These are phyloP conservation scores for Ceratobasidium papillatum DNA, from an alignment of 1,284 basidiomycete genomes.

Conservation along the genomic window DNA sequence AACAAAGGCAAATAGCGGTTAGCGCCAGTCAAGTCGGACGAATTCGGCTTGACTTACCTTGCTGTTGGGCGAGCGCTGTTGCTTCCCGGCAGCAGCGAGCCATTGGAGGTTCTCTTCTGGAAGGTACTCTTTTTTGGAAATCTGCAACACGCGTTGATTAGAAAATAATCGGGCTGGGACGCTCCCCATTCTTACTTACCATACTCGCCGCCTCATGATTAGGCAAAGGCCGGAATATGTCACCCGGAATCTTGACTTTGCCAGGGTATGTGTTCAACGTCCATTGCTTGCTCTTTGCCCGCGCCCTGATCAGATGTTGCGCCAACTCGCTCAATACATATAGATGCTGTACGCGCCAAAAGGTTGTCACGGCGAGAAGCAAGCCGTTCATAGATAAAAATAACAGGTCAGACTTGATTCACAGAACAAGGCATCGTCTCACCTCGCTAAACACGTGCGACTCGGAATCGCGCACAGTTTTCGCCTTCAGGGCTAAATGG, in stretches of 20 bases:
- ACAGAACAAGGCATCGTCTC: conserved; percentile 42
- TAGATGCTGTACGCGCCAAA: conserved; percentile 68
- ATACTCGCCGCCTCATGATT: conserved; percentile 68
- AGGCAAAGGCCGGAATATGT: conserved; percentile 78
- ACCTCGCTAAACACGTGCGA: conserved; percentile 75
- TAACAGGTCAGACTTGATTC: background rate
- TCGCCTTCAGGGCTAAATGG: conserved; percentile 82
- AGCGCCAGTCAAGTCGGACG: conserved; percentile 2
- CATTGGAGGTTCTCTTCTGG: conserved; percentile 66
- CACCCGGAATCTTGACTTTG: conserved; percentile 79
- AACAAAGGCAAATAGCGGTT: conserved; percentile 1
- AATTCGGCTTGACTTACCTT: conserved; percentile 43
- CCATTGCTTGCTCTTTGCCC: conserved; percentile 77
- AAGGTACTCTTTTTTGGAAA: conserved; percentile 70
- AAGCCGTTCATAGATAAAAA: background rate
- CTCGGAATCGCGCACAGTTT: conserved; percentile 83
- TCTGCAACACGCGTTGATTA: conserved; percentile 54
- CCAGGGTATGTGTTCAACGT: conserved; percentile 81
- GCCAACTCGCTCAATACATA: conserved; percentile 91
- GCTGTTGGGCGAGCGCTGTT: conserved; percentile 49
- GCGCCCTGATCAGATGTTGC: conserved; percentile 82
- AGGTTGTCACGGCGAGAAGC: background rate
- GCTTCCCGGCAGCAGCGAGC: conserved; percentile 54
- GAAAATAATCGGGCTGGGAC: background rate
- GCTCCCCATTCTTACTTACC: conserved; percentile 53